Evolutionary conservation across 2,329 filamentous ascomycete species (phyloP), one percentile per base, ranked within the genome.

Genomic region (Colletotrichum sp.): DNA sequence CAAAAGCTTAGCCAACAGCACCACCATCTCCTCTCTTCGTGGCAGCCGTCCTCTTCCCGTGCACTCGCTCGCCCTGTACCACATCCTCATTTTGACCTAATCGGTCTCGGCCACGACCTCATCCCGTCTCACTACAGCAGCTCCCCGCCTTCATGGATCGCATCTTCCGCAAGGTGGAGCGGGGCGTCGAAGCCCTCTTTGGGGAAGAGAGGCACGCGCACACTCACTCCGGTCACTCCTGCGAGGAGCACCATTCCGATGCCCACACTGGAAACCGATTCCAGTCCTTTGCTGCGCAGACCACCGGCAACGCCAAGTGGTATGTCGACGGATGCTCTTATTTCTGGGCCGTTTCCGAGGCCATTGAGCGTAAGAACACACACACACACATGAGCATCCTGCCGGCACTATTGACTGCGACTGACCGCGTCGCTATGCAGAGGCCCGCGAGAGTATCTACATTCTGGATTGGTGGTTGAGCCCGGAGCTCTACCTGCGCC

Each of bases 381-480:
- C 34, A 36, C 34, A 34, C 34, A 36, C 14, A 39, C 36, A 39
- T 21, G 26, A 14, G 26, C 36, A 34, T 26, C 61, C 43, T 57
- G 34, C 39, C 60, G 30, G 21, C 26, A 24, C 28, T 39, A 39
- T 26, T 55, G 57, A 59, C 43, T 24, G 63, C 32, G 7, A 43
- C 74, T 77, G 66, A 77, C 70, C 21, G 7, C 24, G 68, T 52
- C 71, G 80, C 67, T 77, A 76, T 34, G 10, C 78, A 91, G 92
- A 91, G 81, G 95, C 95, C 4, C 89, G 88, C 78, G 92, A 96
- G 79, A 94, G 91, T 57, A 94, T 98, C 79, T 96, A 94, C 90
- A 98, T 98, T 78, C 87, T 98, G 59, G 95, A 96, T 82, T 97
- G 94, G 95, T 98, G 96, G 95, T 85, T 98, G 78, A 96, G 93